Conservation (phyloP, 768 basidiomycete genomes). For the Asterophora lycoperdoides region DNA sequence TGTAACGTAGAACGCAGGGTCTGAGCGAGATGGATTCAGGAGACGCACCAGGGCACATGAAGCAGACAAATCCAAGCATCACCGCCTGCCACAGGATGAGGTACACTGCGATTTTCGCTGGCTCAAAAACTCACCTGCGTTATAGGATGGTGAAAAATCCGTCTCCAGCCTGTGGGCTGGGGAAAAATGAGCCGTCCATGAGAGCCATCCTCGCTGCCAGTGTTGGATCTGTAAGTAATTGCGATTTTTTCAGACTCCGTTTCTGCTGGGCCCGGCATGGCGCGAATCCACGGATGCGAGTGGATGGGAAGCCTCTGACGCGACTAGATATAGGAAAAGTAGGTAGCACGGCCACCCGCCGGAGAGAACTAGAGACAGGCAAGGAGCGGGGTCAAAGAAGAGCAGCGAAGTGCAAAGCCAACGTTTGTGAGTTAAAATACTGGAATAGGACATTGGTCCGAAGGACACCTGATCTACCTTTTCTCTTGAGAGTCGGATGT, state of each 20-base stretch:
- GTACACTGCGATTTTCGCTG: not conserved
- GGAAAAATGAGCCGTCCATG: conserved; percentile 7
- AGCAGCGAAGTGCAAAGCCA: conserved; percentile 1
- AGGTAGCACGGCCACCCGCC: not conserved
- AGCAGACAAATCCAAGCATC: conserved; percentile 57
- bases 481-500: not conserved
- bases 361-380: not conserved
- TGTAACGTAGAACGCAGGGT: not conserved
- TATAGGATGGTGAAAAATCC: conserved; percentile 48
- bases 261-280: conserved; percentile 8
- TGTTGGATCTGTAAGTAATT: conserved; percentile 2
- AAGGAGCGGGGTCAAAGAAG: not conserved
- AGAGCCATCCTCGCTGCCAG: conserved; percentile 19
- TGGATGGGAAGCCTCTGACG: not conserved
- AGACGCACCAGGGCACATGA: conserved; percentile 42
- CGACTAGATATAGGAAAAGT: not conserved
- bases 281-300: not conserved
- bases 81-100: conserved; percentile 24
- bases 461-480: conserved; percentile 13
- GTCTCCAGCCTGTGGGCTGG: conserved; percentile 38
- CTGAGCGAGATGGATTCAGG: not conserved
- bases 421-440: conserved; percentile 13
- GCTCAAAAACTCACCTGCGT: conserved; percentile 38
- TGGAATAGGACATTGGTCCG: conserved; percentile 13
- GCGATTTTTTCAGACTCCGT: conserved; percentile 14